These are phyloP conservation scores for Boletus smithii DNA, from an alignment of 1,284 basidiomycete species.

Conservation along the genomic window DNA sequence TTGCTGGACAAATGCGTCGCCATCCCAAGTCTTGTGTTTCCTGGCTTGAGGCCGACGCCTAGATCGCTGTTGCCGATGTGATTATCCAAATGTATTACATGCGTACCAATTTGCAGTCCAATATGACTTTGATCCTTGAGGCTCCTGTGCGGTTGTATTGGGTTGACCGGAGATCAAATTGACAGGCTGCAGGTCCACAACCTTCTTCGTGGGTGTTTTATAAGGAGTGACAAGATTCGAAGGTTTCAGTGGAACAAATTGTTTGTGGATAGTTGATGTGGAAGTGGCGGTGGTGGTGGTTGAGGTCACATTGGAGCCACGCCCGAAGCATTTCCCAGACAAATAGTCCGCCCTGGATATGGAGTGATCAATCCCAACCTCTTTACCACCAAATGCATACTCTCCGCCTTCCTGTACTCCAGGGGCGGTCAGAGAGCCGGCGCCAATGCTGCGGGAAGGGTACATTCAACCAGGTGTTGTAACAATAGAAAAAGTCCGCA, in stretches of 20 bases:
- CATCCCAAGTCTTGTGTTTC: conserved; percentile 91
- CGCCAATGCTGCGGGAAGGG: conserved; percentile 35
- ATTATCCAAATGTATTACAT: neutral
- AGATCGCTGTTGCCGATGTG: conserved; percentile 8
- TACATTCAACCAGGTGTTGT: conserved; percentile 5
- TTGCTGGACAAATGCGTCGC: conserved; percentile 62
- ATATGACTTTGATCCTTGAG: conserved; percentile 35
- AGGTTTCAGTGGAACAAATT: conserved; percentile 44
- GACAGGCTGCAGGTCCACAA: conserved; percentile 43
- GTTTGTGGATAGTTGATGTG: conserved; percentile 35
- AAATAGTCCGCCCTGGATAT: conserved; percentile 58
- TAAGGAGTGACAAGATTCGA: conserved; percentile 33
- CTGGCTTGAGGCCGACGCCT: conserved; percentile 76
- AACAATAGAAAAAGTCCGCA: conserved; percentile 17
- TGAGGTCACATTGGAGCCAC: conserved; percentile 27
- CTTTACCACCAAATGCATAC: conserved; percentile 62
- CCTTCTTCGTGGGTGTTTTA: conserved; percentile 28
- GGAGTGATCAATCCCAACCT: conserved; percentile 62
- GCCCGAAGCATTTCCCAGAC: conserved; percentile 62
- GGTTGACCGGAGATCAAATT: conserved; percentile 31
- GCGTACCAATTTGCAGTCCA: conserved; percentile 71
- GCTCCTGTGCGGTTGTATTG: conserved; percentile 4
- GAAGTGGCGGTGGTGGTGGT: conserved; percentile 17
- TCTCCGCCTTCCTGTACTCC: conserved; percentile 49
- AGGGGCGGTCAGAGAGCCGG: conserved; percentile 39